Conservation (phyloP, 345 rosid genomes). For the Hibiscus mutabilis region DNA sequence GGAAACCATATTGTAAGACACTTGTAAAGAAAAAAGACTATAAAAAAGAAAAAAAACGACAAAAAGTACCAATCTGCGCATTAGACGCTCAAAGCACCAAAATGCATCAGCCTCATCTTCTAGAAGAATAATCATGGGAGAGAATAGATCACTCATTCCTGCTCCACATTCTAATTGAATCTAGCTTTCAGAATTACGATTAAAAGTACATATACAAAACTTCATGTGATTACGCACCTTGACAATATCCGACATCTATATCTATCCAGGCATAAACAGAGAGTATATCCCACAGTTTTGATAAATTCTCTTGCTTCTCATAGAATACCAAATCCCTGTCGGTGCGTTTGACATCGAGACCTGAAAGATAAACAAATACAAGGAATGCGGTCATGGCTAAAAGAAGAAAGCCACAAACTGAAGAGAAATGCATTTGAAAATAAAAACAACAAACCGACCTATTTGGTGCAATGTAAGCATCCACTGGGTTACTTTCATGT, state of each 20-base stretch:
- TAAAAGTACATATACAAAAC: not conserved
- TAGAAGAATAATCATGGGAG: slow-evolving; percentile 96
- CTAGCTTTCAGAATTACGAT: slow-evolving; percentile 8
- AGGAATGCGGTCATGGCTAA: not conserved
- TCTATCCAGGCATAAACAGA: slow-evolving; percentile 96
- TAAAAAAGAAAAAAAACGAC: slow-evolving; percentile 1
- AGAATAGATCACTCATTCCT: slow-evolving; percentile 99
- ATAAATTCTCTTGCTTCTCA: slow-evolving; percentile 82
- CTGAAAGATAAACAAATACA: slow-evolving; percentile 25
- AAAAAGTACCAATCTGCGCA: slow-evolving; percentile 85
- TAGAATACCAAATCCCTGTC: slow-evolving; percentile 86
- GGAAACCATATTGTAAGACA: slow-evolving; percentile 4
- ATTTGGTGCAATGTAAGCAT: slow-evolving; percentile 86
- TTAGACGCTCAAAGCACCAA: slow-evolving; percentile 96
- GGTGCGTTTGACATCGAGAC: slow-evolving; percentile 92
- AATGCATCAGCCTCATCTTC: slow-evolving; percentile 96
- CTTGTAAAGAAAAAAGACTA: slow-evolving; percentile 5
- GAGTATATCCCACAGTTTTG: slow-evolving; percentile 94
- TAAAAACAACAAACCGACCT: slow-evolving; percentile 45
- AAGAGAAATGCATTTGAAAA: slow-evolving; percentile 5
- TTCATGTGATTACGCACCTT: slow-evolving; percentile 44
- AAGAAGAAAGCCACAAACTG: not conserved
- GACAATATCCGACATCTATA: slow-evolving; percentile 89
- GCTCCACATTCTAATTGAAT: slow-evolving; percentile 21
- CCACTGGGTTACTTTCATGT: slow-evolving; percentile 84